phyloP scores from a whole-genome alignment of 352 stramenopile species.

The Albugo candida region DNA sequence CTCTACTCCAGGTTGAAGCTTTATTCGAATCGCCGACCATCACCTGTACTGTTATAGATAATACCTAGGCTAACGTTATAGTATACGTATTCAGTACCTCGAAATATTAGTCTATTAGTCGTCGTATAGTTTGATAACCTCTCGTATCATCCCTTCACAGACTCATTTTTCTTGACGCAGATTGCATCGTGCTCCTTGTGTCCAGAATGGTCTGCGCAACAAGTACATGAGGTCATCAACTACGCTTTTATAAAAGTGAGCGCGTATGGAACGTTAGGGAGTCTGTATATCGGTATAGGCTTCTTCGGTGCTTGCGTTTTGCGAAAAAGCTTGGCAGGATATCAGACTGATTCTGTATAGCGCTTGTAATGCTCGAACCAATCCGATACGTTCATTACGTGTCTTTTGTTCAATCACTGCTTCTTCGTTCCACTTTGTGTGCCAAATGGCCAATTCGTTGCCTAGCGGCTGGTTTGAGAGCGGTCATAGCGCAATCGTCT shows the following conservation, averaged over 20 bases:
- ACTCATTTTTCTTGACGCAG: constrained; percentile 8
- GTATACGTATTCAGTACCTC: too few species aligned
- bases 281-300: constrained; percentile 58
- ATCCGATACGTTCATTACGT: too few species aligned
- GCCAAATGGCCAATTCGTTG: constrained; percentile 37
- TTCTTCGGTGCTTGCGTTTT: constrained; percentile 47
- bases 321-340: constrained; percentile 46
- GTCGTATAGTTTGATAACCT: too few species aligned
- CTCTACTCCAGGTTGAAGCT: too few species aligned
- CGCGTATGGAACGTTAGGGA: constrained; percentile 41
- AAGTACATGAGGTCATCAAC: constrained; percentile 48
- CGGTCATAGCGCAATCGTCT: constrained; percentile 38
- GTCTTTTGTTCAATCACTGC: too few species aligned
- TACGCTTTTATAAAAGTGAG: constrained; percentile 42
- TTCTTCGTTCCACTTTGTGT: too few species aligned
- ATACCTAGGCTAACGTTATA: too few species aligned
- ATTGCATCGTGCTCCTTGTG: constrained; percentile 53
- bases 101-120: too few species aligned
- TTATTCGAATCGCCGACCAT: too few species aligned
- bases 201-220: constrained; percentile 45
- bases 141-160: constrained; percentile 1
- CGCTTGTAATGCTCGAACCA: too few species aligned
- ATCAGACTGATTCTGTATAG: constrained; percentile 74
- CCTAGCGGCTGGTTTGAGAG: constrained; percentile 58
- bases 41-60: too few species aligned